Percentiles rank a stretch among this genome's conserved stretches.
These are phyloP conservation scores for Fusarium sp. DNA, from an alignment of 2,329 filamentous ascomycete genomes.

Conservation along the genomic window DNA sequence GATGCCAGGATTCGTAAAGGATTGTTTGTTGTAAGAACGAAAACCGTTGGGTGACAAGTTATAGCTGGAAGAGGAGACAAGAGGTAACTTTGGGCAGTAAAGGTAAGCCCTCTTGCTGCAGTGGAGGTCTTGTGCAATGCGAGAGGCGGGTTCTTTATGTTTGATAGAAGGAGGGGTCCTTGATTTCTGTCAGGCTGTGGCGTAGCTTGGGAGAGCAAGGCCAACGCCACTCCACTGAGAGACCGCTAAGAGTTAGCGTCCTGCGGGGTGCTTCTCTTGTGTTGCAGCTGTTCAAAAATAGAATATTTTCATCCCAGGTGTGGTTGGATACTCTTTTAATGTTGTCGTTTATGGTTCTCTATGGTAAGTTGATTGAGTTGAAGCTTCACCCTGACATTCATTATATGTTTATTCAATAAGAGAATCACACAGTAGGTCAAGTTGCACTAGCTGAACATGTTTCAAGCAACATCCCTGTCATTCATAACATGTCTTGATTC, in stretches of 20 bases:
- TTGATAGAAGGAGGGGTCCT: constrained; percentile 30
- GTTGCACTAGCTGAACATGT: not conserved
- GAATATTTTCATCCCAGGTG: not conserved
- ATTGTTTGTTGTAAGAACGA: not conserved
- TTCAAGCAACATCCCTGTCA: not conserved
- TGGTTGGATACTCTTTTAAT: not conserved
- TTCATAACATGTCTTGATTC: not conserved
- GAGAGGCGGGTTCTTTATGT: constrained; percentile 5
- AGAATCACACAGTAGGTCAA: no score
- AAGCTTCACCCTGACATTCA: not conserved
- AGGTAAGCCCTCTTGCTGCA: constrained; percentile 16
- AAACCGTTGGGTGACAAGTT: not conserved
- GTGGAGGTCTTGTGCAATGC: constrained; percentile 16
- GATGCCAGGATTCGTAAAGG: constrained; percentile 52
- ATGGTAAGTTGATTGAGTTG: no score
- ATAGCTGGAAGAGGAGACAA: not conserved
- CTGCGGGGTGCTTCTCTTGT: constrained; percentile 18
- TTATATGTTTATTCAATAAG: not conserved
- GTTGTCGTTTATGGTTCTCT: not conserved
- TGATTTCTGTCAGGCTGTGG: constrained; percentile 18
- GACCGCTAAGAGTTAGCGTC: constrained; percentile 31
- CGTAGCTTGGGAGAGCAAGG: not conserved
- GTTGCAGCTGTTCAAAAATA: constrained; percentile 20
- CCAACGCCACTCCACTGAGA: constrained; percentile 36
- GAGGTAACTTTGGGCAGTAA: not conserved